Conservation (phyloP, 129 eudicot species). For the Centrapalus pauciflorus region DNA sequence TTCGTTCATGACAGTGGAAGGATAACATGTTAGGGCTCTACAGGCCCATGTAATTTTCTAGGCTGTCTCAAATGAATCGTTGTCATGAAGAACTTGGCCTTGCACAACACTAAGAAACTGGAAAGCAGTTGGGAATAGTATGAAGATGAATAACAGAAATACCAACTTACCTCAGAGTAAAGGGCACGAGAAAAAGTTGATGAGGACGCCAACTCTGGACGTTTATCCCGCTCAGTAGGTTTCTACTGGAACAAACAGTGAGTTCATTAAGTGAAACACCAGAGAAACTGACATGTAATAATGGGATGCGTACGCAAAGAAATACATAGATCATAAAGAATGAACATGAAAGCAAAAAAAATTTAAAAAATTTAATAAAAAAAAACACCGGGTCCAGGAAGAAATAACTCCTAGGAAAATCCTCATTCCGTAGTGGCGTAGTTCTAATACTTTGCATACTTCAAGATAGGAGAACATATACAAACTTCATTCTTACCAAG, state of each 20-base stretch:
- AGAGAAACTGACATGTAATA: background rate
- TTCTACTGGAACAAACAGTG: constrained; percentile 23
- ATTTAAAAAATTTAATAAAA: no score
- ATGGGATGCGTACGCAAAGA: background rate
- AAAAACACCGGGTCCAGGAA: no score
- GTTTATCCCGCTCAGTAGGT: constrained; percentile 14
- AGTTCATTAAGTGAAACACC: background rate
- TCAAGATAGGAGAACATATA: background rate
- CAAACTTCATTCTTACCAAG: constrained; percentile 21
- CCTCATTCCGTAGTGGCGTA: no score
- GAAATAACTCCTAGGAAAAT: background rate
- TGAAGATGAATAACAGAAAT: constrained; percentile 3
- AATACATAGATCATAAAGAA: background rate
- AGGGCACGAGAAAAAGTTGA: constrained; percentile 48
- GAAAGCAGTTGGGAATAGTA: background rate
- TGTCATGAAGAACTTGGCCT: background rate
- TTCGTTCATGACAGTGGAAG: no score
- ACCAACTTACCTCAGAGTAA: constrained; percentile 51
- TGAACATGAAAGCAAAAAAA: background rate
- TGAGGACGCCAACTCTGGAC: constrained; percentile 29
- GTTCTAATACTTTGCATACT: no score
- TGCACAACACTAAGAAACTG: background rate
- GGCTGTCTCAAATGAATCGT: no score
- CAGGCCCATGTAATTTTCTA: no score
- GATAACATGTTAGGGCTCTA: no score